Base-by-base conservation (phyloP, 441 rosid species). In the Adansonia grandidieri region DNA sequence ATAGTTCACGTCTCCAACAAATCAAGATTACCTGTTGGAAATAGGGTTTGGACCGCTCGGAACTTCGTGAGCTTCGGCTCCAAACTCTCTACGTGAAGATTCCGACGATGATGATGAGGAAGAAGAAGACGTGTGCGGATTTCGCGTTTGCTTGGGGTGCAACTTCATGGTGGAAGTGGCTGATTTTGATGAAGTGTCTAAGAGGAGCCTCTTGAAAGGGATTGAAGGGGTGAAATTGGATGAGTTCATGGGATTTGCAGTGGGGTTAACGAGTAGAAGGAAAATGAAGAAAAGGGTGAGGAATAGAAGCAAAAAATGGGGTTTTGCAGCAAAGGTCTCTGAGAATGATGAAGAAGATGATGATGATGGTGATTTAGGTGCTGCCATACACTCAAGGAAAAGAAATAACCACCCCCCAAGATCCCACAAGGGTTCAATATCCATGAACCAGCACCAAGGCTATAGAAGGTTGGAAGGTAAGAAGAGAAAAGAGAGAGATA, bases 41-140 rank as follows among this genome's bases (percentile, higher is more conserved):
- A 95, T 93, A 66, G 98, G 98, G 86, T 95, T 93, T 64, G 98
- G 98, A 70, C 98, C 98, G 57, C 98, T 95, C 0, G 98, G 98
- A 80, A 95, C 98, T 76, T 93, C 96, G 81, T 95, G 98, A 19
- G 89, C 94, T 19, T 80, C 84, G 22, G 84, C 93, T 75, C 85
- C 87, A 73, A 89, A 86, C 78, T 84, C 75, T 19, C 73, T 73
- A 11, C 73, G 83, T 53, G 71, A 81, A 64, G 85, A 78, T 61
- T 80, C 87, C 8, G 86, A 68, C 19, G 77, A 78, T 24, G 82
- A 74, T 6, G 80, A 19, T 7, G 61, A 53, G 0, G 47, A 51
- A 24, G 82, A 7, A 2, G 20, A 10, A 11, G 40, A 65, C 17
- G 70, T 15, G 9, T 17, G 50, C 2, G 24, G 15, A 7, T 32